Base-by-base conservation (phyloP, 371 early-diverging fungal species). In the Zopfochytrium polystomum region DNA sequence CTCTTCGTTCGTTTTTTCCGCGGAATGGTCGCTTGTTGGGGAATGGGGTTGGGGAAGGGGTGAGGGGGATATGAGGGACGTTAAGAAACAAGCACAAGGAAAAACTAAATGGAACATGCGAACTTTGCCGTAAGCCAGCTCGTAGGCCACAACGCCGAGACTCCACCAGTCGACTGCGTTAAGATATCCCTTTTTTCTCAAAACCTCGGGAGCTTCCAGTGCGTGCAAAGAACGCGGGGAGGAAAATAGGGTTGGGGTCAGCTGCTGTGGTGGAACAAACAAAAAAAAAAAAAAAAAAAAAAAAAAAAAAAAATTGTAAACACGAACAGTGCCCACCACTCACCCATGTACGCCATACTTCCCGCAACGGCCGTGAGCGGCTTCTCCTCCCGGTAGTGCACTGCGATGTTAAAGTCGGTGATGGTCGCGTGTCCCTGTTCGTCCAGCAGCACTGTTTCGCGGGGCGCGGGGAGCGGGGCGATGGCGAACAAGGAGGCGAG, bases 141-240 rank as follows among this genome's bases (percentile, higher is more conserved):
- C 95, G 66, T 89, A 96, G 38, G 85, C 75, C 27, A 92, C 79
- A 26, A 95, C 85, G 4, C 95, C 47, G 92, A 67, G 32, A 60
- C 88, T 85, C 96, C 96, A 98, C 91, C 96, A 92, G 69, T 98
- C 81, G 18, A 80, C 65, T 22, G 71, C 34, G 45, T 62, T 47
- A 42, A 65, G 60, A 59, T 82, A 82, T 20, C 82, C 82, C 33
- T 65, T 68, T 60, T 76, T 72, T 20, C 44, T 55, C 15, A 82
- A 47, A 45, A 82, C 65, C 65, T 82, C 82, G 4, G 82, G 82
- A 1, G 82, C 82, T 77, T 23, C 25, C 26, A 11, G 15, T 9
- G 1, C n/a, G 27, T 5, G 15, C 45, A 30, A 11, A 11, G 26
- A 55, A 35, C 27, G 46, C n/a, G 13, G 20, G 13, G 3, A 43